A percentile compares a stretch with the other conserved stretches of the same genome.
Conservation (phyloP, 257 asterid species). For the Ehretia macrophylla region DNA sequence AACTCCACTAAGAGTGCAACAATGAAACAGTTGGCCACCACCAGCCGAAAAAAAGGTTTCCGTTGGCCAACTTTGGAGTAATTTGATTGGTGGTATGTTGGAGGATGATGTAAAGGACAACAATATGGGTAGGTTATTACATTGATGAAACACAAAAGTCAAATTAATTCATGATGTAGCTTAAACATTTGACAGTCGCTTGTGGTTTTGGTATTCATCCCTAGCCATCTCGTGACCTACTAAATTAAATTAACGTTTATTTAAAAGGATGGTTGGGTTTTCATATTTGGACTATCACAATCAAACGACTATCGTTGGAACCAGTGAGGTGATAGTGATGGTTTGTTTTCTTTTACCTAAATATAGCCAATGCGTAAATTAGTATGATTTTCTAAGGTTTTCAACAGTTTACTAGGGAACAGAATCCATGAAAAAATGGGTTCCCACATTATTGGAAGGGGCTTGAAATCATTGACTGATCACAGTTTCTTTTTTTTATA, state of each 20-base stretch:
- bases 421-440: too few species aligned
- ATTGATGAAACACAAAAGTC: not conserved
- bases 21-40: slow-evolving; percentile 42
- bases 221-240: slow-evolving; percentile 47
- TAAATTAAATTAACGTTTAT: slow-evolving; percentile 21
- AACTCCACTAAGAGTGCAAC: not conserved
- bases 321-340: slow-evolving; percentile 26
- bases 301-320: slow-evolving; percentile 25
- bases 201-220: slow-evolving; percentile 57
- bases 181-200: slow-evolving; percentile 27
- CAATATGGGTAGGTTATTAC: not conserved
- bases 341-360: too few species aligned
- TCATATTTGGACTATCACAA: slow-evolving; percentile 32
- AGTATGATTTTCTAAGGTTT: too few species aligned
- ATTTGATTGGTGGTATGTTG: slow-evolving; percentile 29
- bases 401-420: too few species aligned
- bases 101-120: slow-evolving; percentile 27
- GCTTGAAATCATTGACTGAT: too few species aligned
- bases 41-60: slow-evolving; percentile 26
- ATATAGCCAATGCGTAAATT: too few species aligned
- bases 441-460: too few species aligned
- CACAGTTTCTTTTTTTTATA: too few species aligned
- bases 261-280: slow-evolving; percentile 22
- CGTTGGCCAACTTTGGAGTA: slow-evolving; percentile 20
- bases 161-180: not conserved